Evolutionary conservation across 2,329 filamentous ascomycete genomes (phyloP).

Genomic region (Phialophora macrospora): DNA sequence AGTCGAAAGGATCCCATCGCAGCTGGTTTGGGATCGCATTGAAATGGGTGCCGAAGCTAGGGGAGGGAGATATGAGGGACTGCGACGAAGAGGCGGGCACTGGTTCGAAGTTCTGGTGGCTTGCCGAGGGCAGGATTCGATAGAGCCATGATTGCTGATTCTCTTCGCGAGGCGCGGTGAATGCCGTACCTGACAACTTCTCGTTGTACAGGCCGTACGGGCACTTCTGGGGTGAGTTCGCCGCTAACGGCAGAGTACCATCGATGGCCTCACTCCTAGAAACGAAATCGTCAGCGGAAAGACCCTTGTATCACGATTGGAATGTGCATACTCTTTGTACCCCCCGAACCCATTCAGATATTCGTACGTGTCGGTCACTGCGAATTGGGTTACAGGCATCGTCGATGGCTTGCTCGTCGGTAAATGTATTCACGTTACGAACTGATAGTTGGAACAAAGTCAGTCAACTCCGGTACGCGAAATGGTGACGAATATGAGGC

Average conservation of each 20-base stretch:
- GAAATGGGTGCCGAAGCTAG: slow-evolving; percentile 62
- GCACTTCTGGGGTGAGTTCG: slow-evolving; percentile 82
- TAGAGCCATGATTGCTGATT: slow-evolving; percentile 77
- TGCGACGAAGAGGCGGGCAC: slow-evolving; percentile 54
- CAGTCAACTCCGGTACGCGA: background rate
- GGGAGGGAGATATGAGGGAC: slow-evolving; percentile 50
- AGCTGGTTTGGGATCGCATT: slow-evolving; percentile 81
- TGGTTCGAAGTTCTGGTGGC: slow-evolving; percentile 58
- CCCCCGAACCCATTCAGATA: slow-evolving; percentile 80
- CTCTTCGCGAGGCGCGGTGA: slow-evolving; percentile 70
- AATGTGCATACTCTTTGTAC: slow-evolving; percentile 70
- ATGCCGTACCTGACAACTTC: slow-evolving; percentile 73
- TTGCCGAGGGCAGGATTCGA: slow-evolving; percentile 68
- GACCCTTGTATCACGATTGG: background rate
- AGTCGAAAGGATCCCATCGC: slow-evolving; percentile 77
- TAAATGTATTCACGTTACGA: slow-evolving; percentile 40
- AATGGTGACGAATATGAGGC: background rate
- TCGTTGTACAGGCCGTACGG: slow-evolving; percentile 81
- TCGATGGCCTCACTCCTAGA: slow-evolving; percentile 74
- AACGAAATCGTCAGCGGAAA: slow-evolving; percentile 9
- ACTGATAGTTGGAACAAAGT: slow-evolving; percentile 25
- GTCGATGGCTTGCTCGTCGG: slow-evolving; percentile 40
- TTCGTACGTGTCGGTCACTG: slow-evolving; percentile 68
- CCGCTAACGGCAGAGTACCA: slow-evolving; percentile 73
- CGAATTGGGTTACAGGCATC: slow-evolving; percentile 71